A percentile compares a stretch with the other conserved stretches of the same genome.
phyloP scores from a whole-genome alignment of 2,329 filamentous ascomycete species.

The Fusarium brevicatenulatum region DNA sequence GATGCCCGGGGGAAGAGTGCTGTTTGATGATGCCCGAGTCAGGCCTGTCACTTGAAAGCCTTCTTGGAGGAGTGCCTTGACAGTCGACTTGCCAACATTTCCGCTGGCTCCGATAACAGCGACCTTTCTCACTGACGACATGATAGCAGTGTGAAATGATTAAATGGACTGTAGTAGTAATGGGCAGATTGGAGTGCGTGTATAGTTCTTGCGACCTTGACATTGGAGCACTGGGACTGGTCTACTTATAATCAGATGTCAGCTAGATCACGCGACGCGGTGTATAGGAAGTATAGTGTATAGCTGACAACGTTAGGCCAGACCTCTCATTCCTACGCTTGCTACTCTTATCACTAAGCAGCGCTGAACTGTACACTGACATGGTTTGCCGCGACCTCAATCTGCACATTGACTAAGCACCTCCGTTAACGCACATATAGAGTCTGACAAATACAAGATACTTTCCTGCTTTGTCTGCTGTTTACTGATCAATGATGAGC shows the following conservation, averaged over 20 bases:
- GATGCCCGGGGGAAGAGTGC: not conserved
- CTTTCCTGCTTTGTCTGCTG: not conserved
- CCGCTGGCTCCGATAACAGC: not conserved
- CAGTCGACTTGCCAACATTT: not conserved
- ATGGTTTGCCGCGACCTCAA: not conserved
- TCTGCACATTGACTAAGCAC: fast-evolving
- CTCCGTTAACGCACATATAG: not conserved
- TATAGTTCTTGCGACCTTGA: fast-evolving
- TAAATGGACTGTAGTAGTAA: fast-evolving
- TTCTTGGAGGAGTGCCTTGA: not conserved
- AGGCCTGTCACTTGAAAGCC: not conserved
- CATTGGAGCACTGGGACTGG: fast-evolving
- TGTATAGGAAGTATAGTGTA: too few species aligned
- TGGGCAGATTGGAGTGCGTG: fast-evolving
- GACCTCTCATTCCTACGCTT: not conserved
- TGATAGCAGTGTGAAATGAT: not conserved
- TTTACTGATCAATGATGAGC: not conserved
- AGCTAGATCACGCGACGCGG: fast-evolving
- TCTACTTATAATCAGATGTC: fast-evolving
- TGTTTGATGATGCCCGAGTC: not conserved
- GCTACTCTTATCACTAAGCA: not conserved
- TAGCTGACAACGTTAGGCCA: not conserved
- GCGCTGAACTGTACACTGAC: fast-evolving
- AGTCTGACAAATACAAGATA: not conserved
- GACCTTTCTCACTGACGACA: not conserved